A percentile compares a stretch with the other conserved stretches of the same genome.
Conservation (phyloP, 2,329 filamentous ascomycete genomes). For the Aspergillus sp. region DNA sequence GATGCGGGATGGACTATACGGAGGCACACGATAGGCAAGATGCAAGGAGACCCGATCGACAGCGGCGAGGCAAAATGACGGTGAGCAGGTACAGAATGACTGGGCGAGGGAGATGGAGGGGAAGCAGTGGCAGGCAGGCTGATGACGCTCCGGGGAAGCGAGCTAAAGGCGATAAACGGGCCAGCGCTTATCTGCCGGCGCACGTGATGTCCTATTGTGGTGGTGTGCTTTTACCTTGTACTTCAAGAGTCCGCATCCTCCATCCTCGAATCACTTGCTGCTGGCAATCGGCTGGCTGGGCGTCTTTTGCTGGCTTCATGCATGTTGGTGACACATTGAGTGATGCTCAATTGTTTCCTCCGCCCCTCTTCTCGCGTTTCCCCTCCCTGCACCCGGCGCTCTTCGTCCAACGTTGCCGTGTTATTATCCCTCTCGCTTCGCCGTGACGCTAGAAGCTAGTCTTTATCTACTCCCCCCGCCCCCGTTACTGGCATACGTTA, state of each 20-base stretch:
- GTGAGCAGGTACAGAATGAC: neutral
- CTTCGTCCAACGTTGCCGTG: neutral
- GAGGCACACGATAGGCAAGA: neutral
- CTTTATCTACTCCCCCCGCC: neutral
- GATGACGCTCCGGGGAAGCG: neutral
- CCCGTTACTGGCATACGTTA: neutral
- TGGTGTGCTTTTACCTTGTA: neutral
- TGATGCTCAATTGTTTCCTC: neutral
- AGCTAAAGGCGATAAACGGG: conserved; percentile 5
- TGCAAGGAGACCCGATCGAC: neutral
- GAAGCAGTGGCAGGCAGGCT: neutral
- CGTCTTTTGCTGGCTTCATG: neutral
- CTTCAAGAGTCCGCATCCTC: neutral
- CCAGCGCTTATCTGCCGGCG: conserved; percentile 7
- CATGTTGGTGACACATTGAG: conserved; percentile 10
- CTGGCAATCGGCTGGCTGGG: neutral
- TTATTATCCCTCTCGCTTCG: neutral
- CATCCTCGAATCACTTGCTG: neutral
- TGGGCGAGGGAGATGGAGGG: neutral
- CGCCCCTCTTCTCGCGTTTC: neutral
- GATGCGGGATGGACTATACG: neutral
- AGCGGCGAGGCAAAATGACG: neutral
- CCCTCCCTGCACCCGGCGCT: neutral
- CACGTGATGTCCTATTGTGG: conserved; percentile 14
- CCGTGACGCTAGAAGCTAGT: neutral